Conservation (phyloP, 2,329 filamentous ascomycete species). For the Fusarium sp. region DNA sequence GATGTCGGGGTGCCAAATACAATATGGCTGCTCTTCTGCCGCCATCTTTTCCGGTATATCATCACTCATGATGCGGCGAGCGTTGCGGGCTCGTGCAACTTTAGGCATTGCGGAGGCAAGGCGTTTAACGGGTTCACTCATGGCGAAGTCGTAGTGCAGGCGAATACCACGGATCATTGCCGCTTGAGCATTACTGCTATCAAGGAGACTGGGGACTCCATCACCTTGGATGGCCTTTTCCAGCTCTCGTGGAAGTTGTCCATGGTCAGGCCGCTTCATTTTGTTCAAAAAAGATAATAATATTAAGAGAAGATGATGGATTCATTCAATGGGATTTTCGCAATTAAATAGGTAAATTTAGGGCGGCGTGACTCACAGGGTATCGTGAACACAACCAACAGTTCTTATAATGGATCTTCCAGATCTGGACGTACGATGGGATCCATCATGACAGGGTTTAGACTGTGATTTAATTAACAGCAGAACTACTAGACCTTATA, state of each 20-base stretch:
- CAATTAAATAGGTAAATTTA: background rate
- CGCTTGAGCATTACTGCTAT: background rate
- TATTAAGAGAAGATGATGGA: background rate
- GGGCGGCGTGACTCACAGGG: background rate
- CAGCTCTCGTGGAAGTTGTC: background rate
- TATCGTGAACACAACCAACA: background rate
- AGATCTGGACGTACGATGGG: background rate
- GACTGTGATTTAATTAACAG: background rate
- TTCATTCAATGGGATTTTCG: background rate
- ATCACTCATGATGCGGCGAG: constrained; percentile 24
- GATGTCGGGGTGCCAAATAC: constrained; percentile 18
- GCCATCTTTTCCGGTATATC: background rate
- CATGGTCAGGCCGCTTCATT: background rate
- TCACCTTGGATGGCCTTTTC: background rate
- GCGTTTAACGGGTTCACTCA: background rate
- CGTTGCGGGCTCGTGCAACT: constrained; percentile 8
- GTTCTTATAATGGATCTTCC: background rate
- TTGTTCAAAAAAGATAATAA: background rate
- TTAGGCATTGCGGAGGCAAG: background rate
- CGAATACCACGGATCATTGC: background rate
- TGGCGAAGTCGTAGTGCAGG: constrained; percentile 7
- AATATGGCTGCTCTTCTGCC: constrained; percentile 7
- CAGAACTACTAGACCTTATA: background rate
- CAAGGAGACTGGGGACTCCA: background rate
- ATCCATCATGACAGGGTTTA: background rate